phyloP scores from a whole-genome alignment of 2,329 filamentous ascomycete species.

The Aspergillus costaricaensis region DNA sequence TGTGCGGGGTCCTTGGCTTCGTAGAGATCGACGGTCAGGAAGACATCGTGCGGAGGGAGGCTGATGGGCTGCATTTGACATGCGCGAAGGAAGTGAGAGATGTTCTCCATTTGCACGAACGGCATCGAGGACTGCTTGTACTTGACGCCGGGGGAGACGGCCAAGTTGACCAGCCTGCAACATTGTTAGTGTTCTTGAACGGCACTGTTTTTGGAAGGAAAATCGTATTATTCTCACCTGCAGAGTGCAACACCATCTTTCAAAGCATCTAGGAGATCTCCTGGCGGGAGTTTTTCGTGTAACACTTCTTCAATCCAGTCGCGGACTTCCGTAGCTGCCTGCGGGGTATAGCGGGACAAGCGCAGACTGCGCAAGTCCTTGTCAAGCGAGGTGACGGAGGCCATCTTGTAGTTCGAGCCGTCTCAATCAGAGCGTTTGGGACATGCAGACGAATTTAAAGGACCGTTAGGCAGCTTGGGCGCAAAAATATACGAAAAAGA shows the following conservation, averaged over 20 bases:
- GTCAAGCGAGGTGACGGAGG: conserved; percentile 89
- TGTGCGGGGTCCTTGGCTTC: conserved; percentile 95
- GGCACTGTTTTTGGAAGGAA: no score
- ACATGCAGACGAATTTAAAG: conserved; percentile 11
- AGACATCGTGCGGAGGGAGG: conserved; percentile 90
- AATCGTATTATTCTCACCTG: conserved; percentile 59
- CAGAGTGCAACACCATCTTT: conserved; percentile 92
- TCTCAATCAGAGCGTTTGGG: background rate
- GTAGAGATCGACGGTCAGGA: conserved; percentile 94
- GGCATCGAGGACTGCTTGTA: conserved; percentile 95
- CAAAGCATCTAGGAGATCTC: conserved; percentile 79
- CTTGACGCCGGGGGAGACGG: conserved; percentile 75
- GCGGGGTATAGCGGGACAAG: conserved; percentile 87
- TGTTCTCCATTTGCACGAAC: conserved; percentile 99
- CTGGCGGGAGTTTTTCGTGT: conserved; percentile 68
- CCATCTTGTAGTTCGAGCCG: conserved; percentile 60
- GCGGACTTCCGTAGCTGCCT: conserved; percentile 81
- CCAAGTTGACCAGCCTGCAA: conserved; percentile 75
- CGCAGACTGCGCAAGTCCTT: conserved; percentile 94
- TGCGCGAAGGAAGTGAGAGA: conserved; percentile 88
- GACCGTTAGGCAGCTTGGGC: background rate
- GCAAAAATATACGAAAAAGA: background rate
- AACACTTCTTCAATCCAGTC: conserved; percentile 83
- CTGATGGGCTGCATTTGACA: conserved; percentile 83
- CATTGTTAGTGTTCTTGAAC: conserved; percentile 21